Conservation (phyloP, 1,139 yeast species). For the Magnusiomyces suaveolens region DNA sequence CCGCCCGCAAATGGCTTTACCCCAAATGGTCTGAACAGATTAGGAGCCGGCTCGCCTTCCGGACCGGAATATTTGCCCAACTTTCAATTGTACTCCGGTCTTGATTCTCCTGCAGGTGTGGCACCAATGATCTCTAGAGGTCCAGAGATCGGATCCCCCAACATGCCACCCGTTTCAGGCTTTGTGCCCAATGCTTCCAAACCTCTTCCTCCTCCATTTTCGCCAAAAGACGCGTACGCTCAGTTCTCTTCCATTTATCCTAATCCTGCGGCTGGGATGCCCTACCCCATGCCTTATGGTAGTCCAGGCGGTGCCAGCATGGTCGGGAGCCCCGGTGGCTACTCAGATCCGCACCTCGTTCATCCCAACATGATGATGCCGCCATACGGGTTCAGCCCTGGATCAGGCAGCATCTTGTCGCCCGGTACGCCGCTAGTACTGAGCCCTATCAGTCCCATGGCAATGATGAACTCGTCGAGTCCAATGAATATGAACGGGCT, state of each 20-base stretch:
- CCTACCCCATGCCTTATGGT: too few relatives aligned
- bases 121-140: too few relatives aligned
- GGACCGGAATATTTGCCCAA: too few relatives aligned
- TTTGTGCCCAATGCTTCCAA: background rate
- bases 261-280: too few relatives aligned
- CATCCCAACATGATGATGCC: background rate
- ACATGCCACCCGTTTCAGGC: too few relatives aligned
- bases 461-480: too few relatives aligned
- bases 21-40: background rate
- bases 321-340: background rate
- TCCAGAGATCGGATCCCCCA: too few relatives aligned
- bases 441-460: too few relatives aligned
- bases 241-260: background rate
- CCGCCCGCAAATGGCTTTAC: background rate
- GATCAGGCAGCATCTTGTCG: background rate
- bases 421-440: background rate
- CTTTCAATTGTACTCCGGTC: too few relatives aligned
- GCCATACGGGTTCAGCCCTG: background rate
- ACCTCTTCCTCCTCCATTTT: background rate
- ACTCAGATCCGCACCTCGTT: background rate
- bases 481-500: background rate
- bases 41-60: too few relatives aligned
- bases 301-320: too few relatives aligned
- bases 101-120: too few relatives aligned
- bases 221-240: background rate